Base-by-base conservation (phyloP, 2,329 filamentous ascomycete genomes). In the Neofusicoccum laricinum region DNA sequence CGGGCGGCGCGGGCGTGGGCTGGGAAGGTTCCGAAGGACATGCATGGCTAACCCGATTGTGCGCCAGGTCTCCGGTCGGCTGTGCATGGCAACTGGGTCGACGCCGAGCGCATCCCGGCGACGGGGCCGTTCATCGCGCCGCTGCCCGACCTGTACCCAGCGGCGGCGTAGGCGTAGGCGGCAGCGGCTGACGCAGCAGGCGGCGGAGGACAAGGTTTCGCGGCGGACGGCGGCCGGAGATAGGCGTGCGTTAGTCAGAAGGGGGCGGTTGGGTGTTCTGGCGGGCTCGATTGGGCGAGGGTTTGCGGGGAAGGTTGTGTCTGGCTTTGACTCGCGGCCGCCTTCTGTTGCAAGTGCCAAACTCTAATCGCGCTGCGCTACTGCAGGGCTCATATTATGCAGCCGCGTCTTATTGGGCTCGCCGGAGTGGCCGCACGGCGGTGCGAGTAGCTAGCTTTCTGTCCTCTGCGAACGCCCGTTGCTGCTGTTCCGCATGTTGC, bases 61-160 rank as follows among this genome's bases (percentile, higher is more conserved):
- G 45, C 21, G 14, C 6, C 34, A 55, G 50, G 50, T 15, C 50
- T 55, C 50, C 50, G 50, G 25, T 55, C 50, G 34, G 50, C 50
- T 34, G 50, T 55, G 10, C 50, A 55, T 25, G 50, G 50, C 17
- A 55, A 55, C 34, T 55, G 50, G 50, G 50, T 55, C 50, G 50
- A 55, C 19, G 50, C 50, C 17, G 34, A 55, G 50, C 50, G 50
- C 50, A 55, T 55, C 32, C 50, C 50, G 34, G 34, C 25, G 50
- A 53, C 50, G 34, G 50, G 50, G 17, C 50, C 50, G 34, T 55
- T 55, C 50, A 55, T 55, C 46, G 46, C 30, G 25, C 46, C 46
- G 21, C 46, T 49, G 46, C 46, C 46, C 11, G 46, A 49, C 45
- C 19, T 48, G 46, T 21, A 21, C 46, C 46, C 46, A 11, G 25